Base-by-base conservation (phyloP, 2,329 filamentous ascomycete genomes). In the Phyllachora maydis region DNA sequence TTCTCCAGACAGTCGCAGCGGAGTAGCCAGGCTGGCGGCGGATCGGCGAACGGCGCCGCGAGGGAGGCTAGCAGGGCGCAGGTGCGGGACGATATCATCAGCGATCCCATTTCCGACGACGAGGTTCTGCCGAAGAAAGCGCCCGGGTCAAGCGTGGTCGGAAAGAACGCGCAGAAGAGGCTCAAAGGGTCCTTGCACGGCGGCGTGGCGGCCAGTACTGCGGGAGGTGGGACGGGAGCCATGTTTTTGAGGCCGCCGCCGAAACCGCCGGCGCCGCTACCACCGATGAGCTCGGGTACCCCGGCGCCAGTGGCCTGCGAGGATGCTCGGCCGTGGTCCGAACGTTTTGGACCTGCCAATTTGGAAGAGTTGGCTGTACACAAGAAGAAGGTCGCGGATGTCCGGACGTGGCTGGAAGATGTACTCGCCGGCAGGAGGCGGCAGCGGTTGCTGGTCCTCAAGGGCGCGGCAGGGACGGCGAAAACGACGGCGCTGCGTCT, bases 341-440 rank as follows among this genome's bases (percentile, higher is more conserved):
- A 93, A 35, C 67, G 71, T 34, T 95, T 81, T 45, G 71, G 65
- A 3, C 85, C 85, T 0, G 38, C 45, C 3, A 74, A 64, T 34
- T 45, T 93, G 8, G 70, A 82, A 10, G 85, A 95, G 48, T 54
- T 98, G 21, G 85, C 76, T 0, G 85, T 98, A 11, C 83, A 98
- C 46, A 93, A 90, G 53, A 88, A 67, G 37, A 98, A 98, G 45
- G 77, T 95, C 5, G 51, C 66, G 3, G 83, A 95, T 47, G 83
- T 95, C 21, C 65, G 70, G 28, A 59, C 52, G 28, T 95, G 88
- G 83, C 52, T 98, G 16, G 66, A 76, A 20, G 65, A 72, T 39
- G 77, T 81, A 11, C 62, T 81, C 30, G 45, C 48, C 14, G 76
- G 78, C 10, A 54, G 55, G 18, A 48, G 64, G 44, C 56, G 64